These are phyloP conservation scores for Colletotrichum costaricense DNA, from an alignment of 2,329 filamentous ascomycete species.

Conservation along the genomic window DNA sequence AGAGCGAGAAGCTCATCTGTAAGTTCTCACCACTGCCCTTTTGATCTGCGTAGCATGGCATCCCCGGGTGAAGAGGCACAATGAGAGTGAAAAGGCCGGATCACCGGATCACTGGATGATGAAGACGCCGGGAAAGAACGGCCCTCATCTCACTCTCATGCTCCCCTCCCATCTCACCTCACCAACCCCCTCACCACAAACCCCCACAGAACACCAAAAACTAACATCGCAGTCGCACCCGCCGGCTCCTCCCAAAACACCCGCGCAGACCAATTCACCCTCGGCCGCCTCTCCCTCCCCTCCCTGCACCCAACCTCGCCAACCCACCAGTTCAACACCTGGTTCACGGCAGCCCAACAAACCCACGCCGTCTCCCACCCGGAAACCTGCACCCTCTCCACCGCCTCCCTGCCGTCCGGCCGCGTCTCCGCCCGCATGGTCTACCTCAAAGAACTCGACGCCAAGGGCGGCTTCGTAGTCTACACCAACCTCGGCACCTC, in stretches of 20 bases:
- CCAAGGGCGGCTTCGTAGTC: slow-evolving; percentile 80
- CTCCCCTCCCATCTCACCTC: too few relatives aligned
- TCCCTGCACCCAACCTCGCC: slow-evolving; percentile 74
- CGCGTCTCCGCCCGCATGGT: slow-evolving; percentile 87
- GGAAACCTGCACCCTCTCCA: slow-evolving; percentile 89
- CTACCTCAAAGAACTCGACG: slow-evolving; percentile 95
- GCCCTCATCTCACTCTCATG: too few relatives aligned
- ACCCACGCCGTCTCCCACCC: slow-evolving; percentile 72
- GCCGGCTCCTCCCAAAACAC: slow-evolving; percentile 65
- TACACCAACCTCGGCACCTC: slow-evolving; percentile 94
- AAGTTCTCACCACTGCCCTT: slow-evolving; percentile 39
- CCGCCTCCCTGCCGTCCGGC: slow-evolving; percentile 84
- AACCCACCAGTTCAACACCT: slow-evolving; percentile 86
- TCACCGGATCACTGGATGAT: too few relatives aligned
- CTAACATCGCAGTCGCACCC: slow-evolving; percentile 67
- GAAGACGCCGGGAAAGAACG: too few relatives aligned
- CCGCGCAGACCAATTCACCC: slow-evolving; percentile 82
- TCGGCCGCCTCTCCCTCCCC: slow-evolving; percentile 66
- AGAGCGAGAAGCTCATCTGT: slow-evolving; percentile 61
- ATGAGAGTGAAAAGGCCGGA: not conserved
- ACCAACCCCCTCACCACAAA: not conserved
- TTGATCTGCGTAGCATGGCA: not conserved
- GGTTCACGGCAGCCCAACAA: slow-evolving; percentile 82
- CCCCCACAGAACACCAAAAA: not conserved
- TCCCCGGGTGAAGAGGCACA: not conserved